Percentiles rank a stretch among this genome's conserved stretches.
Evolutionary conservation across 2,329 filamentous ascomycete species (phyloP).

Genomic region (Colletotrichum costaricense): DNA sequence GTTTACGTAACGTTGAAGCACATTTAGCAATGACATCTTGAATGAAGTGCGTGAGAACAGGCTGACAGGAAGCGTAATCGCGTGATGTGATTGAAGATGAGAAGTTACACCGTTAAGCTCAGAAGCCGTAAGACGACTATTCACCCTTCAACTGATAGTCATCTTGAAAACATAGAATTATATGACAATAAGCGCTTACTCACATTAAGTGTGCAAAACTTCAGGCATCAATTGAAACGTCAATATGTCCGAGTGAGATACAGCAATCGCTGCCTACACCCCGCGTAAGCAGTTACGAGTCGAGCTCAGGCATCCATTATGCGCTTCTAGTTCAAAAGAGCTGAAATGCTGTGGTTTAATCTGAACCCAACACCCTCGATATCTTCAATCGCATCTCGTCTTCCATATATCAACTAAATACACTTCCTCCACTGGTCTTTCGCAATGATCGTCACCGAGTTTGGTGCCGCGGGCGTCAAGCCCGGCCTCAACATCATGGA

Average conservation of each 20-base stretch:
- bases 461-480: slow-evolving; percentile 38
- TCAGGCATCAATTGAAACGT: not conserved
- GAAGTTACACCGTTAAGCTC: not conserved
- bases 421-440: not conserved
- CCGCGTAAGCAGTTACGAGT: slow-evolving; percentile 7
- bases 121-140: not conserved
- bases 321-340: not conserved
- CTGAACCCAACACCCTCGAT: not conserved
- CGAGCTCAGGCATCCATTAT: not conserved
- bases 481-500: slow-evolving; percentile 38
- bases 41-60: not conserved
- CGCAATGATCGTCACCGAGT: slow-evolving; percentile 37
- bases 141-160: not conserved
- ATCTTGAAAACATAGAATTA: not conserved
- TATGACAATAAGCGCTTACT: not conserved
- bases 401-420: too few relatives aligned
- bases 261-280: not conserved
- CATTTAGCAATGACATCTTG: not conserved
- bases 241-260: not conserved
- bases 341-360: not conserved
- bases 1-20: not conserved
- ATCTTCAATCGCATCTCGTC: not conserved
- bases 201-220: not conserved
- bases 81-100: not conserved
- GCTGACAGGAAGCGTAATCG: not conserved